phyloP scores from a whole-genome alignment of 345 rosid genomes.

The Cardiospermum halicacabum region DNA sequence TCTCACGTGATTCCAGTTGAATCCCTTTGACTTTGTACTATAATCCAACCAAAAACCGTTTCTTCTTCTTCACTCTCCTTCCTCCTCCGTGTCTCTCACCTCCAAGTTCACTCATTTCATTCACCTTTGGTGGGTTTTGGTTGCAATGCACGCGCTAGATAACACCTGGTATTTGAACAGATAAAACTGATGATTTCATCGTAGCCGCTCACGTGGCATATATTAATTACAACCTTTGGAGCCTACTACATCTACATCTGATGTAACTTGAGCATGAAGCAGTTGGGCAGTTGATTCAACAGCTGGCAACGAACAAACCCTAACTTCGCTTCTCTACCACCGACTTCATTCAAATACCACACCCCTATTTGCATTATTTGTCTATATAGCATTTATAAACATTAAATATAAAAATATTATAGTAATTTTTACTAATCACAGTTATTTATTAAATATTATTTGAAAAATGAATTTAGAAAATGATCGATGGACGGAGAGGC shows the following conservation, averaged over 20 bases:
- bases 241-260: constrained; percentile 12
- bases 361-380: too few species aligned
- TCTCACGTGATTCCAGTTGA: constrained; percentile 54
- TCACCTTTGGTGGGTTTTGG: neutral
- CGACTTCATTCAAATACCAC: constrained; percentile 16
- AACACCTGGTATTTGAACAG: constrained; percentile 12
- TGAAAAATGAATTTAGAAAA: too few species aligned
- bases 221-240: constrained; percentile 23
- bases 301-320: constrained; percentile 21
- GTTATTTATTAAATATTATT: too few species aligned
- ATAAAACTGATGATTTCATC: constrained; percentile 18
- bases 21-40: constrained; percentile 31
- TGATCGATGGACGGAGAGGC: constrained; percentile 10
- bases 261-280: constrained; percentile 29
- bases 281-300: constrained; percentile 35
- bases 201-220: constrained; percentile 34
- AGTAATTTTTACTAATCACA: too few species aligned
- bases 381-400: too few species aligned
- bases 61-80: constrained; percentile 2
- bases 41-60: neutral
- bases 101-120: neutral
- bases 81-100: constrained; percentile 21
- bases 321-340: too few species aligned
- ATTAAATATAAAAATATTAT: too few species aligned
- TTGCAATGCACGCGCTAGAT: constrained; percentile 15